These are phyloP conservation scores for Clohesyomyces aquaticus DNA, from an alignment of 495 filamentous ascomycete genomes.

Conservation along the genomic window DNA sequence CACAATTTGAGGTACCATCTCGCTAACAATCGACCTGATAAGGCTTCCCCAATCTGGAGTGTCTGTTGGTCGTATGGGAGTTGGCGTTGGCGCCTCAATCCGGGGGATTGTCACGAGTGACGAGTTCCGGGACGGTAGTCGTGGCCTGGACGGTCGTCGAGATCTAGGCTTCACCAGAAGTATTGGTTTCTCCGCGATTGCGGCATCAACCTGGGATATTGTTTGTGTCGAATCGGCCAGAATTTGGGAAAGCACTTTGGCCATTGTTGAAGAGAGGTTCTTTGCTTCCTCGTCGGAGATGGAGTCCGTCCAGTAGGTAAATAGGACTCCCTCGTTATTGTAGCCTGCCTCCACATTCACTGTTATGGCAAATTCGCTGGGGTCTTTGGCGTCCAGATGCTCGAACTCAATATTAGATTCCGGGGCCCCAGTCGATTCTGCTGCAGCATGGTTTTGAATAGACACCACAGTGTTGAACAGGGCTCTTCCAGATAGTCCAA, in stretches of 20 bases:
- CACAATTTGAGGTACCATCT: constrained; percentile 34
- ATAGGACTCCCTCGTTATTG: constrained; percentile 33
- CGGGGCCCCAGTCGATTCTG: not conserved
- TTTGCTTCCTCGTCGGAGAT: constrained; percentile 31
- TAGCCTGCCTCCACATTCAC: constrained; percentile 37
- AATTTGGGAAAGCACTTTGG: constrained; percentile 22
- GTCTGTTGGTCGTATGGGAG: not conserved
- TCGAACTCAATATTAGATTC: constrained; percentile 28
- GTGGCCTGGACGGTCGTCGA: not conserved
- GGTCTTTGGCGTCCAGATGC: constrained; percentile 30
- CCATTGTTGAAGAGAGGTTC: constrained; percentile 24
- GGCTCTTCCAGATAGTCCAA: constrained; percentile 33
- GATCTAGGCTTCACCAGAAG: not conserved
- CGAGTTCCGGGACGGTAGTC: constrained; percentile 4
- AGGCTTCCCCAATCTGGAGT: constrained; percentile 28
- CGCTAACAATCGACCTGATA: constrained; percentile 29
- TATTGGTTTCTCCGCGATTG: constrained; percentile 19
- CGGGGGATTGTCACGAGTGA: constrained; percentile 6
- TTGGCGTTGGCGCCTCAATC: not conserved
- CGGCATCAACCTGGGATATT: constrained; percentile 27
- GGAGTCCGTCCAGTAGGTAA: constrained; percentile 38
- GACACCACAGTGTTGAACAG: constrained; percentile 42
- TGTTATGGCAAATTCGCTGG: constrained; percentile 39
- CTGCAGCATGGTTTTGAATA: constrained; percentile 35
- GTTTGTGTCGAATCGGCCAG: constrained; percentile 24